phyloP scores from a whole-genome alignment of 352 stramenopile species.

The Nothophytophthora sp. region DNA sequence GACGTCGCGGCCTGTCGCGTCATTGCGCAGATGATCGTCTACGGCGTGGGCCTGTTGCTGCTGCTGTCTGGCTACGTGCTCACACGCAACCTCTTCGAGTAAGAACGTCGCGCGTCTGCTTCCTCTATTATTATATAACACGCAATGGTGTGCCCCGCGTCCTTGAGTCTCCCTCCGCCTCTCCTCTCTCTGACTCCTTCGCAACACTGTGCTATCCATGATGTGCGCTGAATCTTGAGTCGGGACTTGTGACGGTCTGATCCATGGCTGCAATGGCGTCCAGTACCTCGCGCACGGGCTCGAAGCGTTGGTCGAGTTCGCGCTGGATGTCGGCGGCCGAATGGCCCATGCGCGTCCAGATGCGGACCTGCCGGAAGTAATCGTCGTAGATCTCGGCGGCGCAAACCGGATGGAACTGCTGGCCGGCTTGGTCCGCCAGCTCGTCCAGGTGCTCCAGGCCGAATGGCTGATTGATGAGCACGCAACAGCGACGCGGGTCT shows the following conservation, averaged over 20 bases:
- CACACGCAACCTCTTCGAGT: slow-evolving; percentile 23
- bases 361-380: slow-evolving; percentile 69
- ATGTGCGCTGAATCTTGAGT: background rate
- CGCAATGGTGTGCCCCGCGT: background rate
- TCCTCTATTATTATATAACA: slow-evolving; percentile 13
- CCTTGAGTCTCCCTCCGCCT: too few relatives aligned
- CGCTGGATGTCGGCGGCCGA: slow-evolving; percentile 47
- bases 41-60: slow-evolving; percentile 36
- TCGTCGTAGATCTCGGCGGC: slow-evolving; percentile 73
- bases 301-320: slow-evolving; percentile 57
- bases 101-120: slow-evolving; percentile 6
- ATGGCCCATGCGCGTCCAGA: slow-evolving; percentile 73
- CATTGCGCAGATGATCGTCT: slow-evolving; percentile 53
- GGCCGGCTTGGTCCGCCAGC: slow-evolving; percentile 47
- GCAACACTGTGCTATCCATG: background rate
- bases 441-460: slow-evolving; percentile 57
- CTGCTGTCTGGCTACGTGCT: slow-evolving; percentile 34
- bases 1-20: slow-evolving; percentile 47
- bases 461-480: slow-evolving; percentile 64
- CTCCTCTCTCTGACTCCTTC: too few relatives aligned
- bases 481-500: slow-evolving; percentile 53
- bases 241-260: background rate
- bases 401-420: slow-evolving; percentile 63
- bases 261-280: slow-evolving; percentile 37
- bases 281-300: slow-evolving; percentile 37